These are phyloP conservation scores for Gillenia trifoliata DNA, from an alignment of 306 rosid species.

Conservation along the genomic window DNA sequence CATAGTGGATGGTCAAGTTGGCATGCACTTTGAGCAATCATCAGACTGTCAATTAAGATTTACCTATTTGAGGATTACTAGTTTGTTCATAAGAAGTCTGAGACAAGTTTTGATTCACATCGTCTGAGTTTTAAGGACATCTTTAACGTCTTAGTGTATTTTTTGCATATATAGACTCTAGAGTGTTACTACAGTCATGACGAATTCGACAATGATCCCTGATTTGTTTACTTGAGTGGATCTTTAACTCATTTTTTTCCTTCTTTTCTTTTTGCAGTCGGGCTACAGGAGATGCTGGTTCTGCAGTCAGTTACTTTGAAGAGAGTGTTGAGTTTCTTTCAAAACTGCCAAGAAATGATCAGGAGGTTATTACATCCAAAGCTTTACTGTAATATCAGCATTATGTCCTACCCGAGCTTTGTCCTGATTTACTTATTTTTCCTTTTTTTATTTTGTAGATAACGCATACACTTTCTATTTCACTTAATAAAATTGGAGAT, in stretches of 20 bases:
- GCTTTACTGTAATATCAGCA: slow-evolving; percentile 12
- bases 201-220: neutral
- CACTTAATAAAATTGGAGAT: slow-evolving; percentile 96
- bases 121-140: neutral
- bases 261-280: slow-evolving; percentile 48
- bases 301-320: slow-evolving; percentile 76
- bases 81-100: neutral
- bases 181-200: neutral
- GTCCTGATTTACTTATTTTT: neutral
- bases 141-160: neutral
- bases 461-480: slow-evolving; percentile 86
- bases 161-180: neutral
- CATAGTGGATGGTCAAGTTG: neutral
- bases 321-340: slow-evolving; percentile 84
- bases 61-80: neutral
- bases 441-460: slow-evolving; percentile 37
- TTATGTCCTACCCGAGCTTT: neutral
- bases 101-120: neutral
- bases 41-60: neutral
- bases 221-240: slow-evolving; percentile 12
- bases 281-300: slow-evolving; percentile 71
- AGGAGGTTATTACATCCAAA: slow-evolving; percentile 54
- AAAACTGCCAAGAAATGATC: slow-evolving; percentile 69
- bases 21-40: neutral
- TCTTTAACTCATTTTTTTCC: neutral